Percentiles rank a stretch among this genome's conserved stretches.
Conservation (phyloP, 306 rosid genomes). For the Pachyrhizus erosus region DNA sequence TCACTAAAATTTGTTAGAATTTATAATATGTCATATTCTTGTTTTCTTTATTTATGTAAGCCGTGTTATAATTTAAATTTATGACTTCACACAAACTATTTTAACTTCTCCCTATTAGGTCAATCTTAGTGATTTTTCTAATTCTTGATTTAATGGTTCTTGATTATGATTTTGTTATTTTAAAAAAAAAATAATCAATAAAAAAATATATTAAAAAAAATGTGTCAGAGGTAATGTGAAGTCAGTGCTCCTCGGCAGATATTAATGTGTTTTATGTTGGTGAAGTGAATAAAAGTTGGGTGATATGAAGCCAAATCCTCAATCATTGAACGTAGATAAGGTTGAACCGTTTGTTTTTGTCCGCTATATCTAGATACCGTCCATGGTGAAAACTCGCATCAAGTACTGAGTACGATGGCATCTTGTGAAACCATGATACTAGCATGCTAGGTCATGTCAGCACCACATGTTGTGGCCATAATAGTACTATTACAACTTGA, state of each 20-base stretch:
- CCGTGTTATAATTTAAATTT: too few relatives aligned
- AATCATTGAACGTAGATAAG: constrained; percentile 37
- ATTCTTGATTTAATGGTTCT: too few relatives aligned
- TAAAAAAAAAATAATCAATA: not conserved
- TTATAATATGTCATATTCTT: too few relatives aligned
- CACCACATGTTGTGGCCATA: constrained; percentile 50
- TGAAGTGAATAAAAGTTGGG: constrained; percentile 2
- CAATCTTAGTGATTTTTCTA: too few relatives aligned
- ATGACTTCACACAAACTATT: too few relatives aligned
- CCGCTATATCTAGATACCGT: constrained; percentile 49
- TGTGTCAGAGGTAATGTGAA: too few relatives aligned
- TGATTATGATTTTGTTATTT: too few relatives aligned
- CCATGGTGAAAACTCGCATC: constrained; percentile 57
- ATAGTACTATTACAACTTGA: constrained; percentile 39
- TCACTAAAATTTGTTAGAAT: too few relatives aligned
- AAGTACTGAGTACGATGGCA: constrained; percentile 54
- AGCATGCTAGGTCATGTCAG: constrained; percentile 53
- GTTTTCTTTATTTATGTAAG: too few relatives aligned
- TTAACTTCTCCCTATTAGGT: too few relatives aligned
- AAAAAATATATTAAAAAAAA: too few relatives aligned
- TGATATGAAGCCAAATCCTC: constrained; percentile 8
- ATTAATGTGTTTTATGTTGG: constrained; percentile 5
- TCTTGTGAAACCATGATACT: constrained; percentile 53
- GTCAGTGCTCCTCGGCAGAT: too few relatives aligned
- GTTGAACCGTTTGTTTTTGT: constrained; percentile 44